Percentiles rank a stretch among this genome's conserved stretches.
Evolutionary conservation across 345 rosid genomes (phyloP).

Genomic region (Clarkia xantiana): DNA sequence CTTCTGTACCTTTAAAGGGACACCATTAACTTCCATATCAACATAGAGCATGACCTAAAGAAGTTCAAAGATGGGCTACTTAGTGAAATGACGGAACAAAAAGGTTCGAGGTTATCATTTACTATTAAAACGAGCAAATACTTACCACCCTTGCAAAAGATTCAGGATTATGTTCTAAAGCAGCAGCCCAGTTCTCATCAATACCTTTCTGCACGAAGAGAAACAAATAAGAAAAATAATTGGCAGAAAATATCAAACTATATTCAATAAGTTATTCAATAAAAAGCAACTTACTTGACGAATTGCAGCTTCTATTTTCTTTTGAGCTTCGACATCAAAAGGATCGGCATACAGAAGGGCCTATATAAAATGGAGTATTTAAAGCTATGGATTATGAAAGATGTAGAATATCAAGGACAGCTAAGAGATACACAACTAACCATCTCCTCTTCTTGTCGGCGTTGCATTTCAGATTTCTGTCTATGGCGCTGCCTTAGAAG

Average conservation of each 20-base stretch:
- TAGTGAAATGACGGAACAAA: too few relatives aligned
- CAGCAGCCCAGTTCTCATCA: constrained; percentile 99
- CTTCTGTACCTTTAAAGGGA: constrained; percentile 65
- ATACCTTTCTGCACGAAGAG: constrained; percentile 65
- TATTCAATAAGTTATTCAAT: too few relatives aligned
- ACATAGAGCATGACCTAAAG: constrained; percentile 86
- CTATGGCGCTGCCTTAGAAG: constrained; percentile 48
- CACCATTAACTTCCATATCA: constrained; percentile 97
- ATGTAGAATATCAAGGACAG: too few relatives aligned
- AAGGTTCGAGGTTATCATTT: too few relatives aligned
- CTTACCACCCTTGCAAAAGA: constrained; percentile 98
- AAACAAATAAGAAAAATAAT: not conserved
- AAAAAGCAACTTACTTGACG: constrained; percentile 48
- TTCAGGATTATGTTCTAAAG: constrained; percentile 91
- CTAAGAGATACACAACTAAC: constrained; percentile 37
- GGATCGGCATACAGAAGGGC: constrained; percentile 94
- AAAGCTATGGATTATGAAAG: too few relatives aligned
- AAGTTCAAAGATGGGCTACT: too few relatives aligned
- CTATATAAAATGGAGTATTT: constrained; percentile 14
- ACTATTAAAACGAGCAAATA: too few relatives aligned
- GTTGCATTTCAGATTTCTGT: constrained; percentile 54
- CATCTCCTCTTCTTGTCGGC: constrained; percentile 62
- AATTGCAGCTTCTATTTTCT: constrained; percentile 95
- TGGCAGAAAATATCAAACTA: too few relatives aligned
- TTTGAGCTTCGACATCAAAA: constrained; percentile 92